A percentile compares a stretch with the other conserved stretches of the same genome.
Conservation (phyloP, 2,329 filamentous ascomycete species). For the Ophiostoma ulmi region DNA sequence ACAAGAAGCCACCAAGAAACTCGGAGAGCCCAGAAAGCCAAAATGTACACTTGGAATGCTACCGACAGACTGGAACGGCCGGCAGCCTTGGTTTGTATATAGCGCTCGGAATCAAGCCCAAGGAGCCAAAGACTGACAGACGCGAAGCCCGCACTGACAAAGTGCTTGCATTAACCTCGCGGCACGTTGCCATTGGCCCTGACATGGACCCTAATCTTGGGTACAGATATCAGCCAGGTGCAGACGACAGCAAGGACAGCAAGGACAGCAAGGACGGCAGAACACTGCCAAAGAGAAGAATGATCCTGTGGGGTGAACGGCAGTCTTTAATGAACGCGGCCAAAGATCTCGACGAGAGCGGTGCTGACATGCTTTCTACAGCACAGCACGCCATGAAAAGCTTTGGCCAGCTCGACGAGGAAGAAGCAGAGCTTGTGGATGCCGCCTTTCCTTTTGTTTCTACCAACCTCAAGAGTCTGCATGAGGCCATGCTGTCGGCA, state of each 20-base stretch:
- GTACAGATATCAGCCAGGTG: neutral
- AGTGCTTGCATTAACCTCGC: neutral
- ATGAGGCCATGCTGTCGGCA: neutral
- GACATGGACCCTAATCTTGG: neutral
- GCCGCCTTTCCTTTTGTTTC: neutral
- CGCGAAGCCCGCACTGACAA: neutral
- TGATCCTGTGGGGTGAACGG: neutral
- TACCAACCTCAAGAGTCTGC: neutral
- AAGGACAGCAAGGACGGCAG: neutral
- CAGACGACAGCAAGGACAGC: neutral
- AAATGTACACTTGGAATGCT: neutral
- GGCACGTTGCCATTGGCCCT: neutral
- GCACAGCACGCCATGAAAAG: too few relatives aligned
- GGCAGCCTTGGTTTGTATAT: neutral
- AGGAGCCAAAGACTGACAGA: neutral
- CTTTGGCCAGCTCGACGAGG: too few relatives aligned
- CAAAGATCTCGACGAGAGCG: neutral
- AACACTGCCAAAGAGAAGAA: neutral
- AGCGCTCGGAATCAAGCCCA: neutral
- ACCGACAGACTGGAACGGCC: neutral
- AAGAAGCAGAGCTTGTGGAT: neutral
- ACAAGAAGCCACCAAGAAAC: too few relatives aligned
- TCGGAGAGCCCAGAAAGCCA: too few relatives aligned
- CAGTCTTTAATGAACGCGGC: neutral
- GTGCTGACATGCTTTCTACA: too few relatives aligned